A percentile compares a stretch with the other conserved stretches of the same genome.
Conservation (phyloP, 306 rosid species). For the Rubus idaeus region DNA sequence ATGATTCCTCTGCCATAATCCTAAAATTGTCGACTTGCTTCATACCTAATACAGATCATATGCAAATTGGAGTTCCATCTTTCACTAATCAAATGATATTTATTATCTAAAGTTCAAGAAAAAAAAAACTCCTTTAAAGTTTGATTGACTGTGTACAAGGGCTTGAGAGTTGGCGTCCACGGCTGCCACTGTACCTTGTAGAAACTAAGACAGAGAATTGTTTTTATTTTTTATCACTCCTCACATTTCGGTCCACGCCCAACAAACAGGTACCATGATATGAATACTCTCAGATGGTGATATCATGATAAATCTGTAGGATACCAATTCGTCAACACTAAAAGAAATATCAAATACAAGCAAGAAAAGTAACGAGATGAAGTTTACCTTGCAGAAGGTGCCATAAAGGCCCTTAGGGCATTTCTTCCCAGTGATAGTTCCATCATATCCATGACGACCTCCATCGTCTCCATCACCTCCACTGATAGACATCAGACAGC, state of each 20-base stretch:
- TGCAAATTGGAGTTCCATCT: background rate
- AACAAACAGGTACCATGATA: background rate
- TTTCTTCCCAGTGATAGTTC: slow-evolving; percentile 83
- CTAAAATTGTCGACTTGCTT: background rate
- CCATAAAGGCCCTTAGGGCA: slow-evolving; percentile 96
- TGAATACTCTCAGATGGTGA: background rate
- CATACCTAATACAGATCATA: background rate
- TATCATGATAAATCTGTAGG: background rate
- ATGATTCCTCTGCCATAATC: background rate
- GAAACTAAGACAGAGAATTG: background rate
- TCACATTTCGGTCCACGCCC: background rate
- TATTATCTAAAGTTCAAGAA: background rate
- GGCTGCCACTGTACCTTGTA: background rate
- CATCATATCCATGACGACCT: slow-evolving; percentile 72
- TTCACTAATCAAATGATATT: background rate
- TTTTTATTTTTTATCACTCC: background rate
- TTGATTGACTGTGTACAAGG: background rate
- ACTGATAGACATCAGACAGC: slow-evolving; percentile 51
- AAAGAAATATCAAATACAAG: background rate
- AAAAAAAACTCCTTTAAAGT: background rate
- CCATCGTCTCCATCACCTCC: slow-evolving; percentile 83
- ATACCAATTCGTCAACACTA: background rate
- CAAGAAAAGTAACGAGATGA: slow-evolving; percentile 18
- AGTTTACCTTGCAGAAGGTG: slow-evolving; percentile 74
- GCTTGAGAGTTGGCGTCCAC: background rate